A percentile compares a stretch with the other conserved stretches of the same genome.
Conservation (phyloP, 148 eudicot species). For the Rhododendron ferrugineum region DNA sequence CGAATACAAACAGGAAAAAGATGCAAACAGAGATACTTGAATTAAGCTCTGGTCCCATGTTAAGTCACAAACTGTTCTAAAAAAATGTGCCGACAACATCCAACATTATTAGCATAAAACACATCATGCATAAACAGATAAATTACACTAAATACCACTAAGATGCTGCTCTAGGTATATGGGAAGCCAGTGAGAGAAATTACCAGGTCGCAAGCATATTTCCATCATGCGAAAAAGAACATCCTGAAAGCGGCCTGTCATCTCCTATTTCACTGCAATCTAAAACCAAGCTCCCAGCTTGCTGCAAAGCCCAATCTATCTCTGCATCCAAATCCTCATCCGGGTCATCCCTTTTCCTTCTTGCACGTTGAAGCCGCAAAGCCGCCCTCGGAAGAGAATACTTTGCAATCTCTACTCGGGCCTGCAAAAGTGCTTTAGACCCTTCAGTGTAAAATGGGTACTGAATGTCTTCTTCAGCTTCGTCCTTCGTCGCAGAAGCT, state of each 20-base stretch:
- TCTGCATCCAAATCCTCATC: constrained; percentile 96
- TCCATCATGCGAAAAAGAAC: constrained; percentile 77
- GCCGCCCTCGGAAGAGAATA: constrained; percentile 63
- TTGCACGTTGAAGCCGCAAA: constrained; percentile 60
- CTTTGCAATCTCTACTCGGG: constrained; percentile 61
- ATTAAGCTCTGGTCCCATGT: neutral
- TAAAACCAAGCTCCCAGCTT: constrained; percentile 57
- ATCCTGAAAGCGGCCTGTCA: constrained; percentile 83
- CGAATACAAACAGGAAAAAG: neutral
- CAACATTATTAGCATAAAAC: neutral
- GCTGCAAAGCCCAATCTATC: constrained; percentile 66
- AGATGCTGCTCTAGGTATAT: neutral
- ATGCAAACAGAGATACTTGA: neutral
- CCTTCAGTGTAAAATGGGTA: constrained; percentile 94
- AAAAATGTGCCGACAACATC: neutral
- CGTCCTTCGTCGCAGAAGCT: constrained; percentile 37
- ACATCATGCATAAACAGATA: neutral
- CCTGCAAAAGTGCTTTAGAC: constrained; percentile 46
- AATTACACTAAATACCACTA: neutral
- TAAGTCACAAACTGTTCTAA: neutral
- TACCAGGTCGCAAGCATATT: constrained; percentile 87
- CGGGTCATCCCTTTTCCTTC: constrained; percentile 81
- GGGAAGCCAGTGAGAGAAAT: constrained; percentile 5
- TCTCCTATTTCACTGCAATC: constrained; percentile 91
- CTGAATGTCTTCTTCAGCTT: constrained; percentile 58